Base-by-base conservation (phyloP, 495 filamentous ascomycete genomes). In the Annulohypoxylon moriforme region DNA sequence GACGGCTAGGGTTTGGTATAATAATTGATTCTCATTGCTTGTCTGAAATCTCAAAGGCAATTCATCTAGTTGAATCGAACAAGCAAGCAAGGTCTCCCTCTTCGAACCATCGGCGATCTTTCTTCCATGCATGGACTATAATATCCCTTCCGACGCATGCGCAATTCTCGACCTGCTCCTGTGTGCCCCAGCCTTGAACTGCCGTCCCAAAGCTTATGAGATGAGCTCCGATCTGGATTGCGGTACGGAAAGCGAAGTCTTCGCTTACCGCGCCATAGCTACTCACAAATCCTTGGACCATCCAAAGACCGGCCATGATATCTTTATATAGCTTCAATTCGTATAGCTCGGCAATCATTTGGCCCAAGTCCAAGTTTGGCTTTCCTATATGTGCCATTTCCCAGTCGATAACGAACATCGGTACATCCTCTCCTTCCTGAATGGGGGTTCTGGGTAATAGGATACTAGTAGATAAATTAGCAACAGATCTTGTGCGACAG, bases 291-390 rank as follows among this genome's bases (percentile, higher is more conserved):
- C 80, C 81, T 14, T 85, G 68, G 16, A 85, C 81, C 6, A 84
- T 78, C 81, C 80, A 85, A 10, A 82, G 18, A 0, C 84, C 85
- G 11, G 74, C 81, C 18, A 81, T 76, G 16, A 82, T 80, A 14
- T 73, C 60, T 29, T 84, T 85, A 77, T 83, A 89, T 10, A 84
- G 81, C 47, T 76, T 80, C 18, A 90, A 67, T 25, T 87, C 82
- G 59, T 86, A 90, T 2, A 91, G 64, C 71, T 90, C 88, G n/a
- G 80, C 79, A 5, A 85, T 78, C 57, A 90, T 78, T 67, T 88
- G 86, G 1, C 83, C 87, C 1, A 88, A 62, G 60, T 89, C 87
- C 25, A 87, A 77, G 9, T 81, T 84, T 0, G 76, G 76, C 33
- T 74, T 70, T 1, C 81, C 82, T 24, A 84, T 53, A 3, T 88